phyloP scores from a whole-genome alignment of 2,329 filamentous ascomycete genomes.

The Madurella mycetomatis region DNA sequence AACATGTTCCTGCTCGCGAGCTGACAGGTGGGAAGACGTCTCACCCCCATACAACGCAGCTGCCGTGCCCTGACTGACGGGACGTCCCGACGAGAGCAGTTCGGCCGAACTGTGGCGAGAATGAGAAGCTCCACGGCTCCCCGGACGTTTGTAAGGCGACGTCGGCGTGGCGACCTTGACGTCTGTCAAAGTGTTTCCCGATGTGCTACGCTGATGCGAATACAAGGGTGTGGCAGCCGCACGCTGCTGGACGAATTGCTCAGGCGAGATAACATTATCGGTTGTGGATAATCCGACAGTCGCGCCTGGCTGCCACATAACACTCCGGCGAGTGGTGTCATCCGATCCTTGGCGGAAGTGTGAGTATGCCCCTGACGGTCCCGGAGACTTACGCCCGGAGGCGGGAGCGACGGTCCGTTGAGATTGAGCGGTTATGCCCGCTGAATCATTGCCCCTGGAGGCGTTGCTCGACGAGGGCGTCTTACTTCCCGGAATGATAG shows the following conservation, averaged over 20 bases:
- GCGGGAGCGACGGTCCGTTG: conserved; percentile 34
- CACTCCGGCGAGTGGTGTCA: conserved; percentile 57
- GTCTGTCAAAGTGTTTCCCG: conserved; percentile 44
- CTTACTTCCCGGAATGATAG: conserved; percentile 32
- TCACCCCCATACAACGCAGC: conserved; percentile 42
- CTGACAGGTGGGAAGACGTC: conserved; percentile 61
- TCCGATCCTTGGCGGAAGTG: conserved; percentile 46
- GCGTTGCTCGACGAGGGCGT: conserved; percentile 24
- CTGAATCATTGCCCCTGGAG: neutral
- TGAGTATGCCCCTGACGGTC: conserved; percentile 25
- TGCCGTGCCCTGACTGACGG: conserved; percentile 57
- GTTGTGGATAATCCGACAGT: conserved; percentile 44
- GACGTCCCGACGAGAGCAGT: conserved; percentile 39
- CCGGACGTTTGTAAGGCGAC: conserved; percentile 39
- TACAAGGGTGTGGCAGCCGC: conserved; percentile 56
- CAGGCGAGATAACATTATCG: conserved; percentile 60
- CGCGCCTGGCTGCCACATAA: conserved; percentile 76
- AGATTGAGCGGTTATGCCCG: neutral
- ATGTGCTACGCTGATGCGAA: conserved; percentile 56
- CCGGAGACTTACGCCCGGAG: conserved; percentile 24
- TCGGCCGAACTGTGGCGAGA: conserved; percentile 47
- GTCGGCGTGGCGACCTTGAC: conserved; percentile 40
- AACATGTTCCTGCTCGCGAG: conserved; percentile 84
- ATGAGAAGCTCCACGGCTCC: conserved; percentile 39
- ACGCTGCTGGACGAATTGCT: conserved; percentile 80